phyloP scores from a whole-genome alignment of 768 basidiomycete genomes.

The Naganishia onofrii region DNA sequence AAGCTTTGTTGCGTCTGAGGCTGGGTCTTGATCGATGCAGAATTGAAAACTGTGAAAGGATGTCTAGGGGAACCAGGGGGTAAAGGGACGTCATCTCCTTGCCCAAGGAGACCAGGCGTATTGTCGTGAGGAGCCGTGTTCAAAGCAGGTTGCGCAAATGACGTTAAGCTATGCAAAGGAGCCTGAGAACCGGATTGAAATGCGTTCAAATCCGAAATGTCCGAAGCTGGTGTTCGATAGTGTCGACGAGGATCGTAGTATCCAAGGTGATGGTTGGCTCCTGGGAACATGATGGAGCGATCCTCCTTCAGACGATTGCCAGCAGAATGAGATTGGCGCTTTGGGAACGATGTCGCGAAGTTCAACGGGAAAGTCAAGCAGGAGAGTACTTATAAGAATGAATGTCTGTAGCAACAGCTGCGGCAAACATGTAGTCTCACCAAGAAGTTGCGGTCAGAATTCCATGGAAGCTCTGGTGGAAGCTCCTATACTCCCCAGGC shows the following conservation, averaged over 20 bases:
- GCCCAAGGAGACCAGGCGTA: neutral
- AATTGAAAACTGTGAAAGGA: conserved; percentile 12
- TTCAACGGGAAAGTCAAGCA: neutral
- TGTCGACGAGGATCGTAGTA: neutral
- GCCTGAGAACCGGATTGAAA: neutral
- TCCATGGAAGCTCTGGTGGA: too few relatives aligned
- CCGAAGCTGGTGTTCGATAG: neutral
- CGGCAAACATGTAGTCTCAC: neutral
- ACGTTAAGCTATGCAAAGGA: neutral
- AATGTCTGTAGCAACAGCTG: too few relatives aligned
- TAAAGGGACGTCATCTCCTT: conserved; percentile 11
- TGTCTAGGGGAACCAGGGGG: neutral
- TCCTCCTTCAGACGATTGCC: neutral
- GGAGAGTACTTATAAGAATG: too few relatives aligned
- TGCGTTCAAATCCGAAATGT: neutral
- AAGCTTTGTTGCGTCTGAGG: neutral
- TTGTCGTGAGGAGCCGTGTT: neutral
- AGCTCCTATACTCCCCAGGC: too few relatives aligned
- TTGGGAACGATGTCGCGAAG: neutral
- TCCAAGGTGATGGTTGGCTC: neutral
- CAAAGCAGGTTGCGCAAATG: neutral
- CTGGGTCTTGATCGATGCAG: neutral
- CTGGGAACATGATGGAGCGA: conserved; percentile 5
- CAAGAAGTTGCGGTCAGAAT: too few relatives aligned
- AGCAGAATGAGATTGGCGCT: neutral